Percentiles rank a stretch among this genome's conserved stretches.
Conservation (phyloP, 139 green algal species). For the Volvox reticuliferus region DNA sequence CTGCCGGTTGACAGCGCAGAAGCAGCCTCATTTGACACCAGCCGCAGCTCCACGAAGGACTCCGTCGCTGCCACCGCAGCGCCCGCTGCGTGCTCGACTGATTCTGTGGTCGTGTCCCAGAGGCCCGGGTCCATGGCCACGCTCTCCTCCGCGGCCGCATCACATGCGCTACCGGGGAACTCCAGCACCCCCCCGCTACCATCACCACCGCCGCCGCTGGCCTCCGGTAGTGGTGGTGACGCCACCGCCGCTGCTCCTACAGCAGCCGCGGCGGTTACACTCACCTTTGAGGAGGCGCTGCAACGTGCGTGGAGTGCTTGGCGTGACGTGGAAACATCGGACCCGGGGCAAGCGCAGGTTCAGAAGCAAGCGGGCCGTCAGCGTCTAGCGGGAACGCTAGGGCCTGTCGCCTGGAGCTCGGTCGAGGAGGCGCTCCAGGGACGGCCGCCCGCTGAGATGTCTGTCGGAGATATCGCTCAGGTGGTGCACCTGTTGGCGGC, state of each 20-base stretch:
- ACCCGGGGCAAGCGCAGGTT: too few species aligned
- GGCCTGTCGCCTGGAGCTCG: neutral
- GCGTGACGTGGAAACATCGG: neutral
- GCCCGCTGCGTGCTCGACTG: neutral
- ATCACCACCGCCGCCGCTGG: too few species aligned
- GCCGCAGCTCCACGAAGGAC: neutral
- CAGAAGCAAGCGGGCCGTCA: too few species aligned
- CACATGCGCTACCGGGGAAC: neutral
- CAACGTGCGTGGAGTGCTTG: neutral
- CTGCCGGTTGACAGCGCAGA: neutral
- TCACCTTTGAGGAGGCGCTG: neutral
- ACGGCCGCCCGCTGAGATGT: neutral
- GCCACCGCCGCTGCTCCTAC: neutral
- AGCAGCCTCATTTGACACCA: neutral
- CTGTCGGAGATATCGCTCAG: neutral
- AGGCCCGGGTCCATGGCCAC: too few species aligned
- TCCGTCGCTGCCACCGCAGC: neutral
- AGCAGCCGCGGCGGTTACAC: neutral
- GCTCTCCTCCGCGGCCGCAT: neutral
- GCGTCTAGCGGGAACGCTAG: neutral
- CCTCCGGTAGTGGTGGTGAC: neutral
- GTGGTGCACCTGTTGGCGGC: conserved; percentile 3
- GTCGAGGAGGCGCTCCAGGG: conserved; percentile 30
- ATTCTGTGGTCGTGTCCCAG: too few species aligned
- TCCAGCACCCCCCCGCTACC: neutral